Evolutionary conservation across 495 filamentous ascomycete species (phyloP).

Genomic region (Penicillium cosmopolitanum): DNA sequence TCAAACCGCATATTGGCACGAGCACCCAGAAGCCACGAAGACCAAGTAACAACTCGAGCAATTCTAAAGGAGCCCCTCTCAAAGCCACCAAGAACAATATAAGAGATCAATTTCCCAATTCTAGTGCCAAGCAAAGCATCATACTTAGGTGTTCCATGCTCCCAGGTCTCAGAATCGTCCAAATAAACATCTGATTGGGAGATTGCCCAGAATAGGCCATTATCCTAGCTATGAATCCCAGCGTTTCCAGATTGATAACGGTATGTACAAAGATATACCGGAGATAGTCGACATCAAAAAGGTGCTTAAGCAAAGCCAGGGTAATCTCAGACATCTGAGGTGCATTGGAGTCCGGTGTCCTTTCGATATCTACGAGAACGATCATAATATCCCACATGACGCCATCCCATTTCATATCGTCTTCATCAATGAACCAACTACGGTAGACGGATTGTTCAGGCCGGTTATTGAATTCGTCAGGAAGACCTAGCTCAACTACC

Average conservation of each 20-base stretch:
- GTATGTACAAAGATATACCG: background rate
- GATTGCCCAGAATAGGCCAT: background rate
- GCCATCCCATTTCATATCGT: background rate
- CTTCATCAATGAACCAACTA: background rate
- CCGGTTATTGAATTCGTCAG: background rate
- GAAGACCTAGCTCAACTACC: background rate
- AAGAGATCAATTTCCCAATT: constrained; percentile 6
- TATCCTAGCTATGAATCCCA: background rate
- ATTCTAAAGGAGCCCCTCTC: constrained; percentile 3
- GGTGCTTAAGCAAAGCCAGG: background rate
- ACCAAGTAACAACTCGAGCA: background rate
- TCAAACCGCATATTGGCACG: background rate
- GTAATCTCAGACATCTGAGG: background rate
- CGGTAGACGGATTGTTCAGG: background rate
- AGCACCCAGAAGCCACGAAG: background rate
- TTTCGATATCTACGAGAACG: background rate
- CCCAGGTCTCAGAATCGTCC: background rate
- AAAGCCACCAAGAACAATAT: constrained; percentile 5
- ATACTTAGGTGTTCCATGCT: constrained; percentile 4
- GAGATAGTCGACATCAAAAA: background rate
- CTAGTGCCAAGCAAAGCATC: constrained; percentile 11
- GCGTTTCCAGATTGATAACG: background rate
- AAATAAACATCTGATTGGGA: background rate
- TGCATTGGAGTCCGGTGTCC: background rate
- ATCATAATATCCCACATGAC: background rate